phyloP scores from a whole-genome alignment of 495 filamentous ascomycete genomes.

The Astrothelium macrocarpum region DNA sequence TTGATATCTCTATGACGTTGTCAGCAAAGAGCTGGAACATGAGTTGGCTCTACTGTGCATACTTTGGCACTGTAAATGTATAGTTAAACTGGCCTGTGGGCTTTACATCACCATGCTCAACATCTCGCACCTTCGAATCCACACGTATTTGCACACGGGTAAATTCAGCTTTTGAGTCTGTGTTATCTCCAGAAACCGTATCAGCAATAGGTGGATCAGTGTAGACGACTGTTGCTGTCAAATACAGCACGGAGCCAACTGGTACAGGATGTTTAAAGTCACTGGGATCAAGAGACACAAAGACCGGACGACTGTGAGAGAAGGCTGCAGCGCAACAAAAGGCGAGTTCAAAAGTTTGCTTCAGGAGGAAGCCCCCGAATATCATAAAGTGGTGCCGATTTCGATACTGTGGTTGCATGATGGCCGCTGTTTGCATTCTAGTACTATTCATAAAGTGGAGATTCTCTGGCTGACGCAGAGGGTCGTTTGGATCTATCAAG shows the following conservation, averaged over 20 bases:
- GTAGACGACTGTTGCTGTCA: constrained; percentile 67
- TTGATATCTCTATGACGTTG: constrained; percentile 51
- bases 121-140: constrained; percentile 64
- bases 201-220: constrained; percentile 54
- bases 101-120: constrained; percentile 66
- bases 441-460: constrained; percentile 60
- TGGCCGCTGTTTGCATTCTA: constrained; percentile 56
- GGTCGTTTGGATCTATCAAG: constrained; percentile 47
- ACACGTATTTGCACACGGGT: constrained; percentile 70
- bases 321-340: constrained; percentile 79
- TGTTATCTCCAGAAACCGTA: constrained; percentile 28
- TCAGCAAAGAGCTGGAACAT: not conserved
- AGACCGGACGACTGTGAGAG: constrained; percentile 63
- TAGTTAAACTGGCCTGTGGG: constrained; percentile 80
- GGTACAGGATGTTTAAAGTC: constrained; percentile 81
- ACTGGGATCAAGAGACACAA: constrained; percentile 66
- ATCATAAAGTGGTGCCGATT: constrained; percentile 88
- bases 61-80: constrained; percentile 55
- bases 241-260: constrained; percentile 71
- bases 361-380: constrained; percentile 76
- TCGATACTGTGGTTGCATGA: constrained; percentile 83
- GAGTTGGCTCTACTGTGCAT: not conserved
- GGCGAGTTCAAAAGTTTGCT: constrained; percentile 76
- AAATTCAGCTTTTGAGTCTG: constrained; percentile 37
- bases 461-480: constrained; percentile 49